Evolutionary conservation across 352 stramenopile genomes (phyloP), one percentile per base, ranked within the genome.

Genomic region (Vaucheria bursata): DNA sequence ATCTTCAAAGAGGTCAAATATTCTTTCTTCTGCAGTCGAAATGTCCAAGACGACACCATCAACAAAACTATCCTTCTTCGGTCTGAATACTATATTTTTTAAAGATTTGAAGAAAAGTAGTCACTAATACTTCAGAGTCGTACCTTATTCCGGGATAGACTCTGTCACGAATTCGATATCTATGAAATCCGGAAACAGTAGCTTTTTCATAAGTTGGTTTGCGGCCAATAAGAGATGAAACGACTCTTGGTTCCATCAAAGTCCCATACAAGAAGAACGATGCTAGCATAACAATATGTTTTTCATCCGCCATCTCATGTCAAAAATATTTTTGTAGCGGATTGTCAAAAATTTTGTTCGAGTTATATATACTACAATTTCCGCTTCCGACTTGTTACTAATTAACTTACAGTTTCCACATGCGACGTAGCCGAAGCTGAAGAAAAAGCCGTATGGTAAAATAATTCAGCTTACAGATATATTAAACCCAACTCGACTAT

Each of bases 1-100:
- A 34, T 68, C 53, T 34, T 68, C 53, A 34, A 68, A 68, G 2
- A 68, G 53, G 8, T 68, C 53, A 7, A 68, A 68, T 8, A 68
- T 7, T 2, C 8, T 31, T 7, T 2, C 53, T 34, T 68, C 53
- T 7, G 31, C 31, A 7, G 34, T 34, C 2, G 2, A 7, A 2
- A 68, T 34, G 37, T 68, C 53, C 6, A 68, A 68, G 2, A 68
- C 8, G 2, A 68, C 37, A 34, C 53, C 53, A 34, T 2, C 8
- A 2, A 68, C 53, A 34, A 31, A 37, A 34, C 53, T 7, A 34
- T 7, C 53, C 8, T 68, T 34, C 53, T 68, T 68, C 37, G 53
- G 45, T 25, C 45, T 59, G 45, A 18, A 18, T 18, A 25, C 45
- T 18, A 59, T 25, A 59, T 25, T 18, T 18, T 18, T 59, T 18